These are phyloP conservation scores for Russula compacta DNA, from an alignment of 768 basidiomycete genomes.

Conservation along the genomic window DNA sequence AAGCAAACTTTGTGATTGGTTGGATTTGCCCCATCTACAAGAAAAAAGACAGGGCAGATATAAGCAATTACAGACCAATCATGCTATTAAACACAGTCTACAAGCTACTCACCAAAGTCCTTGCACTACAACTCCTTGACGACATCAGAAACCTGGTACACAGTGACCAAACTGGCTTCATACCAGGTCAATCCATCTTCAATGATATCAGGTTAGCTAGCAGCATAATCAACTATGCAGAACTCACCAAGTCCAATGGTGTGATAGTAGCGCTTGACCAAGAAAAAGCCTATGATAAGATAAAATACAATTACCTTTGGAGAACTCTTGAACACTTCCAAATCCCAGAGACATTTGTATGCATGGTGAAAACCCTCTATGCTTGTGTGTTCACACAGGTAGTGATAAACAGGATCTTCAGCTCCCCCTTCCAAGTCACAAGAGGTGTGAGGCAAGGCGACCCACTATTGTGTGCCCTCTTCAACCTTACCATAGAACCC, in stretches of 20 bases:
- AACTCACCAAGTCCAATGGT: background rate
- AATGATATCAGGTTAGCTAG: background rate
- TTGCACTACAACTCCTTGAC: background rate
- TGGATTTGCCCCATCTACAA: constrained; percentile 37
- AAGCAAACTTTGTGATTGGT: constrained; percentile 20
- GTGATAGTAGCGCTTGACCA: background rate
- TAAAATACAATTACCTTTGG: constrained; percentile 15
- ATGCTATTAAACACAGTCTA: constrained; percentile 28
- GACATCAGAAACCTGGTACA: background rate
- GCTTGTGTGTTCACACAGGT: background rate
- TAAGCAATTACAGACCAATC: constrained; percentile 10
- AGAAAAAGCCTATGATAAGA: constrained; percentile 14
- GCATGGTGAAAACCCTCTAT: background rate
- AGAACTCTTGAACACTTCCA: background rate
- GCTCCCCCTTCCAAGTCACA: background rate
- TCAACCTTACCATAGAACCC: background rate
- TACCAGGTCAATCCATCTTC: background rate
- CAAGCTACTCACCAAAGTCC: constrained; percentile 24
- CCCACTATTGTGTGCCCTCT: background rate
- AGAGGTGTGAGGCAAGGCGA: background rate
- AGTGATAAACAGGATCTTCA: background rate
- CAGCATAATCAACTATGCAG: background rate
- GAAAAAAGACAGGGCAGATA: constrained; percentile 23
- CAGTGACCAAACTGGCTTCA: constrained; percentile 2
- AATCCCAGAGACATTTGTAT: background rate